Conservation (phyloP, 2,329 filamentous ascomycete species). For the Emmonsia crescens region DNA sequence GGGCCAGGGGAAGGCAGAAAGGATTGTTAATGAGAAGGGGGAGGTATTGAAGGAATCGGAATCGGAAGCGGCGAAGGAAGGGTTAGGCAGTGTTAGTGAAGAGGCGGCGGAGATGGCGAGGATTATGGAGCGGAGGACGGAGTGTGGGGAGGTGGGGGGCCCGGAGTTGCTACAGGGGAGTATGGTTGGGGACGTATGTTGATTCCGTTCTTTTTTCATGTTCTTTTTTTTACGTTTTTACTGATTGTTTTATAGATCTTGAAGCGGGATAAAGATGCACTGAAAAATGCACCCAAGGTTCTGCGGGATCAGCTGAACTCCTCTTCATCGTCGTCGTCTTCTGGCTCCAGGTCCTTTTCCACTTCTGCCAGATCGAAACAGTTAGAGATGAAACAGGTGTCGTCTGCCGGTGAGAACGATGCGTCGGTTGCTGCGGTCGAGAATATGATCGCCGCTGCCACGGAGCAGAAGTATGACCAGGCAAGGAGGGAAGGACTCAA, state of each 20-base stretch:
- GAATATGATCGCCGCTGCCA: slow-evolving; percentile 25
- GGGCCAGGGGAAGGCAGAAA: neutral
- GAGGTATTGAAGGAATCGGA: slow-evolving; percentile 19
- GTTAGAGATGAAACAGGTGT: slow-evolving; percentile 11
- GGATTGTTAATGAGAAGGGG: slow-evolving; percentile 15
- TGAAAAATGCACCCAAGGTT: slow-evolving; percentile 55
- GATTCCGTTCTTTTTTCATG: slow-evolving; percentile 5
- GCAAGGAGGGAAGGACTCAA: slow-evolving; percentile 53
- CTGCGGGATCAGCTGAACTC: slow-evolving; percentile 42
- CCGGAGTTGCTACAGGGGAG: slow-evolving; percentile 57
- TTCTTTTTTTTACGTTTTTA: neutral
- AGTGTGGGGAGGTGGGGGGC: slow-evolving; percentile 31
- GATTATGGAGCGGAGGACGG: slow-evolving; percentile 40
- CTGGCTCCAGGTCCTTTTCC: slow-evolving; percentile 45
- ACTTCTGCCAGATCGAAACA: slow-evolving; percentile 38
- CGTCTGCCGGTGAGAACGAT: slow-evolving; percentile 15
- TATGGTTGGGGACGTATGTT: slow-evolving; percentile 52
- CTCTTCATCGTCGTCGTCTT: neutral
- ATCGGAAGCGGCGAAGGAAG: slow-evolving; percentile 41
- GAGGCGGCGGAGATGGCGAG: slow-evolving; percentile 52
- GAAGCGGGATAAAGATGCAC: slow-evolving; percentile 49
- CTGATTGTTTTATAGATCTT: slow-evolving; percentile 41
- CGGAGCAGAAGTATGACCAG: slow-evolving; percentile 22
- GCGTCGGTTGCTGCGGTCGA: slow-evolving; percentile 25
- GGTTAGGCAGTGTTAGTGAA: slow-evolving; percentile 51